Base-by-base conservation (phyloP, 2,329 filamentous ascomycete species). In the Lachnellula hyalina region DNA sequence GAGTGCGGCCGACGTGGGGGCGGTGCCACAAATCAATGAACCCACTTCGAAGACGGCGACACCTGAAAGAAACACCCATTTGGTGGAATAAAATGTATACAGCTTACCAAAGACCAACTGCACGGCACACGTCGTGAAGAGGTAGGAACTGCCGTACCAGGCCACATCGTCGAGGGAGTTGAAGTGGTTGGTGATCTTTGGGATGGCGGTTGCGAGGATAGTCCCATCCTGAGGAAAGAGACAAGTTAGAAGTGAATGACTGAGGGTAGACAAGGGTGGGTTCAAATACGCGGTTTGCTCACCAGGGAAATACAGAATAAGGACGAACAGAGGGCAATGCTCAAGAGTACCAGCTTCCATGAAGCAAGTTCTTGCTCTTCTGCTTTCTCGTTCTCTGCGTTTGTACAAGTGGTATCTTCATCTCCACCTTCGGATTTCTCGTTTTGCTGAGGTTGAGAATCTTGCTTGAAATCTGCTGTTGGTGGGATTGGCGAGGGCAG, bases 171-270 rank as follows among this genome's bases (percentile, higher is more conserved):
- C n/a, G n/a, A n/a, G n/a, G n/a, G n/a, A n/a, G n/a, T n/a, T n/a
- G n/a, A n/a, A n/a, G n/a, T n/a, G n/a, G n/a, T n/a, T n/a, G n/a
- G n/a, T n/a, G n/a, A n/a, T n/a, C n/a, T n/a, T n/a, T n/a, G n/a
- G n/a, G n/a, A n/a, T n/a, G n/a, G n/a, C n/a, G n/a, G n/a, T n/a
- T n/a, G n/a, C n/a, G n/a, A n/a, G n/a, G n/a, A n/a, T n/a, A n/a
- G n/a, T n/a, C n/a, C n/a, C n/a, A n/a, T n/a, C n/a, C n/a, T n/a
- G n/a, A n/a, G n/a, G n/a, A n/a, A n/a, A n/a, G n/a, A n/a, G n/a
- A n/a, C n/a, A n/a, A n/a, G n/a, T 75, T 36, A 36, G 15, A 36
- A 36, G 6, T 12, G 9, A 36, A 36, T 3, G 11, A 36, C 2
- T 36, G 35, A 7, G 8, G 3, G 6, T 36, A 7, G 9, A 15